Evolutionary conservation across 2,329 filamentous ascomycete species (phyloP).

Genomic region (Hymenoscyphus fructigenus): DNA sequence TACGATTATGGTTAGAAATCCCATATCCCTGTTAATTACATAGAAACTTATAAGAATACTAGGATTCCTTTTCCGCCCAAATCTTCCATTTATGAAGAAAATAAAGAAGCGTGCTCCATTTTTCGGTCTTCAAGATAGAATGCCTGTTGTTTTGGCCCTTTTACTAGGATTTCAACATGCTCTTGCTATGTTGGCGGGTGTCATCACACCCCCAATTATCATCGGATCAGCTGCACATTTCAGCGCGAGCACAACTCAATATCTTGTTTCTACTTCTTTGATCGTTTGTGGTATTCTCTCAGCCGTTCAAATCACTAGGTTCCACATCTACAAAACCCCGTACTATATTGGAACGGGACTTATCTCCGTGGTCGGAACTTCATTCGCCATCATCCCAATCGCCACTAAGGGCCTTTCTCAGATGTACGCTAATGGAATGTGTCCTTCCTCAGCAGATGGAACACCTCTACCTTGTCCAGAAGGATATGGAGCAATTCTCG

Average conservation of each 20-base stretch:
- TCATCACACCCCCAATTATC: constrained; percentile 78
- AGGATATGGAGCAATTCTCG: constrained; percentile 73
- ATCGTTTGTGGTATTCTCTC: constrained; percentile 78
- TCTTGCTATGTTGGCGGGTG: constrained; percentile 66
- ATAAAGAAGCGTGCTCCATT: constrained; percentile 64
- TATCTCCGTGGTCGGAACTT: constrained; percentile 76
- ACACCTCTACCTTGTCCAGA: constrained; percentile 69
- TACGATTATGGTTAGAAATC: constrained; percentile 73
- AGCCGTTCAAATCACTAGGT: constrained; percentile 72
- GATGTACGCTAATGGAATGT: constrained; percentile 75
- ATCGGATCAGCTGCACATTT: constrained; percentile 61
- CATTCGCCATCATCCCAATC: constrained; percentile 74
- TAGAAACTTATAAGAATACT: constrained; percentile 12
- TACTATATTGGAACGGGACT: constrained; percentile 79
- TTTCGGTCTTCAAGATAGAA: constrained; percentile 77
- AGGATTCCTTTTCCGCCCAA: constrained; percentile 70
- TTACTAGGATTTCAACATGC: constrained; percentile 76
- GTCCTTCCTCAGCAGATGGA: constrained; percentile 51
- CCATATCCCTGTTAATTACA: constrained; percentile 32
- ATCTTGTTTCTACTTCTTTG: constrained; percentile 57
- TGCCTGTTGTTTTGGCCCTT: constrained; percentile 72
- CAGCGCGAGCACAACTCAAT: constrained; percentile 60
- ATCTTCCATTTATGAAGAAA: constrained; percentile 78
- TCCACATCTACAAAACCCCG: constrained; percentile 68
- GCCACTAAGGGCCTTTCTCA: constrained; percentile 70